Conservation (phyloP, 2,329 filamentous ascomycete species). For the Cadophora gregata region DNA sequence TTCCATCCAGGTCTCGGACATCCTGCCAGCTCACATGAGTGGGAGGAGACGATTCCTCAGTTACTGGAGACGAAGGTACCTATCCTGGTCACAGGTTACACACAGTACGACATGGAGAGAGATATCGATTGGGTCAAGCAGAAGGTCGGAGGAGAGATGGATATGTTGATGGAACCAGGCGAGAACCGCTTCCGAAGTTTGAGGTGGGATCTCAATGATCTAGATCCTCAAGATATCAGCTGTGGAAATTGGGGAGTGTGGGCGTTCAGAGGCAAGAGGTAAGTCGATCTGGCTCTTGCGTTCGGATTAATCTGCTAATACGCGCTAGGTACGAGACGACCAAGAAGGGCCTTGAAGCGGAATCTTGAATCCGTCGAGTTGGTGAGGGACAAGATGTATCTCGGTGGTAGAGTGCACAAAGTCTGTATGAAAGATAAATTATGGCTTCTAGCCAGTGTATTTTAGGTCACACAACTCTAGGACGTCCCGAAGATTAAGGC, state of each 20-base stretch:
- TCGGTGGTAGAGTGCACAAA: background rate
- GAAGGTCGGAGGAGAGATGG: slow-evolving; percentile 87
- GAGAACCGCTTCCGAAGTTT: slow-evolving; percentile 95
- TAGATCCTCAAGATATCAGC: slow-evolving; percentile 91
- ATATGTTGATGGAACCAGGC: slow-evolving; percentile 87
- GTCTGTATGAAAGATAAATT: slow-evolving; percentile 7
- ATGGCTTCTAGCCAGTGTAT: background rate
- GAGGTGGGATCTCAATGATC: slow-evolving; percentile 95
- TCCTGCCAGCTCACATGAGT: slow-evolving; percentile 90
- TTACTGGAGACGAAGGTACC: slow-evolving; percentile 95
- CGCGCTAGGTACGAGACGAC: slow-evolving; percentile 44
- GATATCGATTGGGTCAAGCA: slow-evolving; percentile 90
- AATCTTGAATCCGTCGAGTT: background rate
- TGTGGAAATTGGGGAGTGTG: slow-evolving; percentile 98
- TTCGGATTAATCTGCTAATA: slow-evolving; percentile 23
- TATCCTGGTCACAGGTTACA: slow-evolving; percentile 94
- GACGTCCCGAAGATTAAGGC: background rate
- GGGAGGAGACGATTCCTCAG: slow-evolving; percentile 87
- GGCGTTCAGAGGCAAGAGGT: slow-evolving; percentile 98
- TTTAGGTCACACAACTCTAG: slow-evolving; percentile 13
- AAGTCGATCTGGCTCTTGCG: slow-evolving; percentile 44
- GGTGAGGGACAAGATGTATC: background rate
- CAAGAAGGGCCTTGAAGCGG: slow-evolving; percentile 29
- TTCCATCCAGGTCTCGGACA: slow-evolving; percentile 98
- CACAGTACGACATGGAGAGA: slow-evolving; percentile 90